Conservation (phyloP, 306 rosid species). For the Lupinus albus region DNA sequence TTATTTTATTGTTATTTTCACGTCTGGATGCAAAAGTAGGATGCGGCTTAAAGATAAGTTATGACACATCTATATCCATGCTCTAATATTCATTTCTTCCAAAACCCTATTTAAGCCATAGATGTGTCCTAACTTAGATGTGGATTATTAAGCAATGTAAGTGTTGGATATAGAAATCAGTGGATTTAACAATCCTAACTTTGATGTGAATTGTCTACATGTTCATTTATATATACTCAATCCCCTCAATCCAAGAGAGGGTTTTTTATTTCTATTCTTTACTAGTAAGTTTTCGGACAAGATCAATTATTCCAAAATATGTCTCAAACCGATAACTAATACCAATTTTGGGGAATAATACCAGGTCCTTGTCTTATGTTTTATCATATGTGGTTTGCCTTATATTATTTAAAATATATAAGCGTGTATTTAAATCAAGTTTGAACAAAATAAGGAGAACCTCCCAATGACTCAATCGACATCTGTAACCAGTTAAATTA, state of each 20-base stretch:
- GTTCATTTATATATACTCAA: not conserved
- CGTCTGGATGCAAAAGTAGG: not conserved
- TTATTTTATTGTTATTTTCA: not conserved
- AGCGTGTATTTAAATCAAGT: no score
- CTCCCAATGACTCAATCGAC: not conserved
- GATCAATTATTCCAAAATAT: no score
- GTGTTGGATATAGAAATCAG: not conserved
- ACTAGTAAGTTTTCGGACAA: no score
- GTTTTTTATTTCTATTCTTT: not conserved
- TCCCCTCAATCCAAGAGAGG: not conserved
- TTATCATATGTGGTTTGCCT: not conserved
- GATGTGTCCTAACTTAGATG: no score
- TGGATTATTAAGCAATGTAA: no score
- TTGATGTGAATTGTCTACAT: not conserved
- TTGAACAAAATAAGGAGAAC: no score
- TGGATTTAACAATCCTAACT: no score
- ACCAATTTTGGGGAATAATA: not conserved
- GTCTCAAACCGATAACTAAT: no score
- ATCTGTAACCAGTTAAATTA: not conserved
- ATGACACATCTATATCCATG: no score
- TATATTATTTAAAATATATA: not conserved
- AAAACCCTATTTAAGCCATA: not conserved
- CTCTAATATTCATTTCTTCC: constrained; percentile 9
- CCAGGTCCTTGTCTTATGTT: not conserved
- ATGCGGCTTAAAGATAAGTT: not conserved